These are phyloP conservation scores for Hydrangea macrophylla DNA, from an alignment of 148 eudicot genomes.

Conservation along the genomic window DNA sequence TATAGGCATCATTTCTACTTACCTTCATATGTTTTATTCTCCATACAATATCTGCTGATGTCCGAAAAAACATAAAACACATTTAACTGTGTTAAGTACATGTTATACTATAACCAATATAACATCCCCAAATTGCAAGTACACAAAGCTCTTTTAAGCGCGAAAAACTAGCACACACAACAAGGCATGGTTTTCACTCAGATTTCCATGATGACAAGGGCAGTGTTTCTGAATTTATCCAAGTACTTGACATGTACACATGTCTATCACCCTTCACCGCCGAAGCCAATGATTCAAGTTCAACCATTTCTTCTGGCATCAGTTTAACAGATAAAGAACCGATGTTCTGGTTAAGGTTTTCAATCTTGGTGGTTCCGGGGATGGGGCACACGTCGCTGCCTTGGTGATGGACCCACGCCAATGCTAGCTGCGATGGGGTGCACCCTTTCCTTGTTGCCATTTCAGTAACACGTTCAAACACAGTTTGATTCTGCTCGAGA, in stretches of 20 bases:
- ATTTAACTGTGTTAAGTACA: no score
- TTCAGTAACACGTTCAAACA: background rate
- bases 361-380: slow-evolving; percentile 2
- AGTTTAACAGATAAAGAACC: background rate
- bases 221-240: background rate
- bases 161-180: background rate
- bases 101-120: no score
- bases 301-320: background rate
- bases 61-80: no score
- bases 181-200: background rate
- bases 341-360: background rate
- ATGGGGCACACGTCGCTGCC: slow-evolving; percentile 2
- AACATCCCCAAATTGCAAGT: no score
- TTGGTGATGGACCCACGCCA: slow-evolving; percentile 10
- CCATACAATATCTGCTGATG: no score
- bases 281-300: background rate
- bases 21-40: no score
- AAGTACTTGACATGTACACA: background rate
- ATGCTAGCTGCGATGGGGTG: background rate
- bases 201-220: slow-evolving; percentile 1
- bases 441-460: slow-evolving; percentile 3
- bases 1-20: no score
- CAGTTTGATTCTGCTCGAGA: background rate
- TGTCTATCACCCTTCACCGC: background rate
- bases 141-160: no score